Conservation (phyloP, 306 rosid species). For the Malus sieversii region DNA sequence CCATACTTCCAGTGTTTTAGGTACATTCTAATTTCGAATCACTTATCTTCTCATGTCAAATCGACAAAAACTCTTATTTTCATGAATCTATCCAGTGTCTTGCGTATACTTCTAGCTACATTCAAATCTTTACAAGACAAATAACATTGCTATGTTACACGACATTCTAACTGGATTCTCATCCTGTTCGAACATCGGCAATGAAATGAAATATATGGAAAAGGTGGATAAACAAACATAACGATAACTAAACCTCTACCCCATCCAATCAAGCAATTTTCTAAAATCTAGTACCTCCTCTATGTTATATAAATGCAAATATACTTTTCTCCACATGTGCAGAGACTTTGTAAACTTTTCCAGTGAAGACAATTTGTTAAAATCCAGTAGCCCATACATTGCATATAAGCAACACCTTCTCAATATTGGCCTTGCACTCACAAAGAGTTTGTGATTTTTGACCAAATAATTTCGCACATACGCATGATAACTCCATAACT, state of each 20-base stretch:
- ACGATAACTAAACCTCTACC: not conserved
- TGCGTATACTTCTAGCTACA: not conserved
- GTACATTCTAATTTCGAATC: not conserved
- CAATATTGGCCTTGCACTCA: too few relatives aligned
- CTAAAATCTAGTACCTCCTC: not conserved
- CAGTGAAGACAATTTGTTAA: not conserved
- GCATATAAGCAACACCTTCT: not conserved
- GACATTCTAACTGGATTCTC: not conserved
- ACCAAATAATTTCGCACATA: not conserved
- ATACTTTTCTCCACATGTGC: not conserved
- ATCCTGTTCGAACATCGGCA: not conserved
- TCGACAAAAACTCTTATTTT: not conserved
- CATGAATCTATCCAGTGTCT: not conserved
- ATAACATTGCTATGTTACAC: not conserved
- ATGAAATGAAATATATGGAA: not conserved
- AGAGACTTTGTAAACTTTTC: not conserved
- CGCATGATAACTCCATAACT: not conserved
- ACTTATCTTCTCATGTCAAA: not conserved
- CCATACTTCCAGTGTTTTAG: not conserved
- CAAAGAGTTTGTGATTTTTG: too few relatives aligned
- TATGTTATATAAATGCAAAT: not conserved
- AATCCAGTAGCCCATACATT: not conserved
- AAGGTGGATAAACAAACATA: not conserved
- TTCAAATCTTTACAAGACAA: not conserved
- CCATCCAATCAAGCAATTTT: not conserved